Percentiles rank a stretch among this genome's conserved stretches.
Conservation (phyloP, 495 filamentous ascomycete genomes). For the Aspergillus cavernicola region DNA sequence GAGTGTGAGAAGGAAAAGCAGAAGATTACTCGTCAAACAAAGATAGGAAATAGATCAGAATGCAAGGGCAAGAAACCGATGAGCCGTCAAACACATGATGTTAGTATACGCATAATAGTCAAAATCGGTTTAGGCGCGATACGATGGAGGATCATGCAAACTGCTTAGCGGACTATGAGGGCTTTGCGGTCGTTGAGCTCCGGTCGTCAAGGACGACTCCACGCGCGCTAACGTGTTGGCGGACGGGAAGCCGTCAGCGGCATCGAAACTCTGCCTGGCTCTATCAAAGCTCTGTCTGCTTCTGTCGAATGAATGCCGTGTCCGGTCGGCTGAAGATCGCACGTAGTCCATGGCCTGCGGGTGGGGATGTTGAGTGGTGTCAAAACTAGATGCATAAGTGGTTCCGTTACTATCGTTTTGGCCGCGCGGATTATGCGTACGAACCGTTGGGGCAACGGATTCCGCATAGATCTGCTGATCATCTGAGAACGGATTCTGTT, state of each 20-base stretch:
- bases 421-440: slow-evolving; percentile 77
- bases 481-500: slow-evolving; percentile 64
- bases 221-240: slow-evolving; percentile 58
- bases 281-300: slow-evolving; percentile 65
- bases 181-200: slow-evolving; percentile 27
- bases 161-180: slow-evolving; percentile 35
- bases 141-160: slow-evolving; percentile 34
- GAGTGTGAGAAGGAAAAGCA: slow-evolving; percentile 2
- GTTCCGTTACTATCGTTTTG: slow-evolving; percentile 93
- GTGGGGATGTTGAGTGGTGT: slow-evolving; percentile 36
- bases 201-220: slow-evolving; percentile 63
- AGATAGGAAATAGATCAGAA: slow-evolving; percentile 24
- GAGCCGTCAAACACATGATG: slow-evolving; percentile 33
- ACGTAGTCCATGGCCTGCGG: slow-evolving; percentile 62
- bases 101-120: slow-evolving; percentile 32
- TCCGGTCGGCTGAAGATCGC: slow-evolving; percentile 73
- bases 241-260: slow-evolving; percentile 63
- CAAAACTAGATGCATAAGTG: slow-evolving; percentile 72
- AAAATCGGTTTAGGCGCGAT: slow-evolving; percentile 27
- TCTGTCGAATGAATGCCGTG: slow-evolving; percentile 50
- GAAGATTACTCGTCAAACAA: slow-evolving; percentile 37
- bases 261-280: slow-evolving; percentile 71
- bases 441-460: slow-evolving; percentile 69
- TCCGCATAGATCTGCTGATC: slow-evolving; percentile 89
- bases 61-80: slow-evolving; percentile 20